Conservation (phyloP, 1,284 basidiomycete genomes). For the Cyathus pygmaeus region DNA sequence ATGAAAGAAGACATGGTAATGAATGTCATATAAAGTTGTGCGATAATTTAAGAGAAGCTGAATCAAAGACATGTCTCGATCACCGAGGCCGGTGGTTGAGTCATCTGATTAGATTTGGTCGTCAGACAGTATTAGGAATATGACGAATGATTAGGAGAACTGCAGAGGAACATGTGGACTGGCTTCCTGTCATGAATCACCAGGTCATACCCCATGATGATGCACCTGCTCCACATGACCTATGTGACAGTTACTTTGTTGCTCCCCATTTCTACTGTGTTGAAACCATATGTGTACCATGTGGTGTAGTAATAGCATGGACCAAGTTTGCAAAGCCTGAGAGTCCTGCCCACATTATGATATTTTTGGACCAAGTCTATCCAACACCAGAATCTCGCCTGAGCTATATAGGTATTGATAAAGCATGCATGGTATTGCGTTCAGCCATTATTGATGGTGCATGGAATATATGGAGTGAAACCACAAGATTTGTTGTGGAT, state of each 20-base stretch:
- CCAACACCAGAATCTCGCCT: slow-evolving; percentile 18
- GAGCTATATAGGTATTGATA: slow-evolving; percentile 32
- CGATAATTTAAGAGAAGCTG: slow-evolving; percentile 11
- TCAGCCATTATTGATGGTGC: slow-evolving; percentile 12
- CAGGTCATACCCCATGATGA: slow-evolving; percentile 17
- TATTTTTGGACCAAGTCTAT: slow-evolving; percentile 23
- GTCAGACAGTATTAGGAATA: no score
- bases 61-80: no score
- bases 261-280: slow-evolving; percentile 25
- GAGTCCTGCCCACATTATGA: slow-evolving; percentile 34
- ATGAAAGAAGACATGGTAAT: slow-evolving; percentile 18
- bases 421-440: slow-evolving; percentile 25
- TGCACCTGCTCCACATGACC: slow-evolving; percentile 1
- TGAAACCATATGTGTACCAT: slow-evolving; percentile 28
- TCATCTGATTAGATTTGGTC: no score
- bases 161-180: no score
- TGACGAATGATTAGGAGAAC: no score
- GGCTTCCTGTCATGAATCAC: slow-evolving; percentile 28
- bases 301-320: slow-evolving; percentile 34
- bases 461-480: slow-evolving; percentile 20
- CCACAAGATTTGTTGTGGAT: slow-evolving; percentile 24
- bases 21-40: slow-evolving; percentile 21
- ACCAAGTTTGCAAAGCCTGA: slow-evolving; percentile 33
- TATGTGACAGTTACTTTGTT: slow-evolving; percentile 27
- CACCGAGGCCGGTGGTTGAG: no score